Conservation (phyloP, 2,329 filamentous ascomycete genomes). For the Alternaria triticina region DNA sequence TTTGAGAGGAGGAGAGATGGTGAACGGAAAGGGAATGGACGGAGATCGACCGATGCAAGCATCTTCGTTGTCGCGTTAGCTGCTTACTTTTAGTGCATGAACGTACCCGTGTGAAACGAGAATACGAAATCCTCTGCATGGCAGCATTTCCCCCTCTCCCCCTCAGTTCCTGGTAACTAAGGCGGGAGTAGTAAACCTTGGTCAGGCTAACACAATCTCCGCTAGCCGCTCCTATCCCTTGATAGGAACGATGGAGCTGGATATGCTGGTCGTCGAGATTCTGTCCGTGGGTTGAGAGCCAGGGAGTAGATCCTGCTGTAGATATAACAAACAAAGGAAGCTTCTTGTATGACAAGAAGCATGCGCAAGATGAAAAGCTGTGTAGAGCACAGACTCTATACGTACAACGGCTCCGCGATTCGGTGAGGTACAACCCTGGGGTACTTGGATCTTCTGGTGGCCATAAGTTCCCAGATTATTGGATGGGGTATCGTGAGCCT, state of each 20-base stretch:
- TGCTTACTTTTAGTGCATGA: background rate
- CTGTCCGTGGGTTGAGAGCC: background rate
- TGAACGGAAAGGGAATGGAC: background rate
- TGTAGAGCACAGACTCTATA: background rate
- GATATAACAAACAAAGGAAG: background rate
- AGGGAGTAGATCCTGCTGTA: background rate
- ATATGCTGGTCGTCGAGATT: background rate
- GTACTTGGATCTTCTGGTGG: background rate
- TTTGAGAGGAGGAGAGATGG: background rate
- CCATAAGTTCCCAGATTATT: background rate
- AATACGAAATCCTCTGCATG: background rate
- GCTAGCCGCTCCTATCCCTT: background rate
- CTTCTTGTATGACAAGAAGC: conserved; percentile 1
- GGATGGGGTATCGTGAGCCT: background rate
- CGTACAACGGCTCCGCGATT: background rate
- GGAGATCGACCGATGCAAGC: background rate
- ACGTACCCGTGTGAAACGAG: background rate
- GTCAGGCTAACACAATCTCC: background rate
- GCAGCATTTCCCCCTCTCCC: background rate
- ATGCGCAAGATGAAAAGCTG: background rate
- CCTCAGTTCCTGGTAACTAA: background rate
- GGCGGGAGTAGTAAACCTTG: background rate
- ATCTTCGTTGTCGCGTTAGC: background rate
- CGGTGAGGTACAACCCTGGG: background rate
- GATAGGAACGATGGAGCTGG: background rate